These are phyloP conservation scores for Lasiodiplodia citricola DNA, from an alignment of 2,329 filamentous ascomycete species.

Conservation along the genomic window DNA sequence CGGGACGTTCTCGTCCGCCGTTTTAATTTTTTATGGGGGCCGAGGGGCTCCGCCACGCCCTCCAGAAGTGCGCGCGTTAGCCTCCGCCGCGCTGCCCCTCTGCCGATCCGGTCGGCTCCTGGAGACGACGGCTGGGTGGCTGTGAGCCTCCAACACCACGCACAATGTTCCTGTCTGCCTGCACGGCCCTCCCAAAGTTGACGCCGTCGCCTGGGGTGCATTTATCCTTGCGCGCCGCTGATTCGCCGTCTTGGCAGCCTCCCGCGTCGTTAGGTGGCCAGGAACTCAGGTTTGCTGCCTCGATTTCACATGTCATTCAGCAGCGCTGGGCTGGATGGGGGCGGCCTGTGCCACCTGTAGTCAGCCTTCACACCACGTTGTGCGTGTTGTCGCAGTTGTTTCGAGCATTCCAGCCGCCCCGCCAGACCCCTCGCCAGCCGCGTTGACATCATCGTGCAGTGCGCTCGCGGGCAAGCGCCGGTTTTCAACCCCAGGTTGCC, in stretches of 20 bases:
- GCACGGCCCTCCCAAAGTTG: conserved; percentile 1
- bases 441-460: conserved; percentile 24
- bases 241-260: conserved; percentile 16
- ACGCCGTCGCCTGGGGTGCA: conserved; percentile 21
- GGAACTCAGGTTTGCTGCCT: background rate
- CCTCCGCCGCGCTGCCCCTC: conserved; percentile 23
- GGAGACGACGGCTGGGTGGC: background rate
- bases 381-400: conserved; percentile 5
- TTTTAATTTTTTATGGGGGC: conserved; percentile 24
- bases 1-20: conserved; percentile 21
- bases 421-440: conserved; percentile 1
- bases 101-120: conserved; percentile 23
- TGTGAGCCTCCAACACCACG: conserved; percentile 22
- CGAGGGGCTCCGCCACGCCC: conserved; percentile 21
- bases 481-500: conserved; percentile 18
- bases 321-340: background rate
- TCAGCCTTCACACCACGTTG: conserved; percentile 20
- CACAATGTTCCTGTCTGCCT: conserved; percentile 7
- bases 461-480: conserved; percentile 20
- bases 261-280: background rate
- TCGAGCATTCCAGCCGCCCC: conserved; percentile 19
- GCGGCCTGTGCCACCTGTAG: conserved; percentile 12
- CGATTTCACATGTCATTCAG: conserved; percentile 13
- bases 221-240: conserved; percentile 11
- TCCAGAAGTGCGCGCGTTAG: conserved; percentile 4